Evolutionary conservation across 192 early-diverging fungal genomes (phyloP), one percentile per base, ranked within the genome.

Genomic region (Spizellomyces sp.): DNA sequence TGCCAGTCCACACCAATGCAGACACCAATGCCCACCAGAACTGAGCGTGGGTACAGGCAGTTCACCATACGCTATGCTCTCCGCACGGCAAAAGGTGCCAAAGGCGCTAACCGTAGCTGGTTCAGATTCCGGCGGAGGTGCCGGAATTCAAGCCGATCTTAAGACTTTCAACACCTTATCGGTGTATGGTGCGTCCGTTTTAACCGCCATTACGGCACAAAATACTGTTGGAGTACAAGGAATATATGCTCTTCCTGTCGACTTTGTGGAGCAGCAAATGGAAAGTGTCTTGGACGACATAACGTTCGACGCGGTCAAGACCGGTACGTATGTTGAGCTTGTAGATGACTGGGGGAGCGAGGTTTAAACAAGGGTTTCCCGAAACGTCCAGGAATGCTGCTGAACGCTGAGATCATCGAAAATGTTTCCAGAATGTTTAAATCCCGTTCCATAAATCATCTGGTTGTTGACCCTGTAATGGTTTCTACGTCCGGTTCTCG

Each of bases 381-480:
- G 27, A 36, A 3, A 36, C 3, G 27, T 68, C 19, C 45, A 76
- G 75, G 91, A 50, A 94, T 94, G 92, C 82, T 95, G 8, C 86
- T 84, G 17, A 79, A 84, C 48, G 78, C 84, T 8, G 77, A 82
- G 41, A 87, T 91, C 58, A 90, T 95, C 47, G 72, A 85, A 4
- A 79, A 81, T 0, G 84, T 95, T 10, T 81, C 80, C 46, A 58
- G 54, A 12, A 64, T 72, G 0, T 79, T 91, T 50, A 76, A 76
- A n/a, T 55, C 63, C 15, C 81, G 79, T 41, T 66, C 67, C 17
- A 44, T 80, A 48, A 60, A 12, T 22, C 71, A 76, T 19, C 55
- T 93, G 52, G 90, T 94, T 0, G 80, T 95, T 0, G 94, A 95
- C 66, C 94, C 94, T 4, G 94, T 95, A 19, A 95, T 95, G 94